A percentile compares a stretch with the other conserved stretches of the same genome.
Evolutionary conservation across 352 stramenopile species (phyloP).

Genomic region (Pythium utonaiense): DNA sequence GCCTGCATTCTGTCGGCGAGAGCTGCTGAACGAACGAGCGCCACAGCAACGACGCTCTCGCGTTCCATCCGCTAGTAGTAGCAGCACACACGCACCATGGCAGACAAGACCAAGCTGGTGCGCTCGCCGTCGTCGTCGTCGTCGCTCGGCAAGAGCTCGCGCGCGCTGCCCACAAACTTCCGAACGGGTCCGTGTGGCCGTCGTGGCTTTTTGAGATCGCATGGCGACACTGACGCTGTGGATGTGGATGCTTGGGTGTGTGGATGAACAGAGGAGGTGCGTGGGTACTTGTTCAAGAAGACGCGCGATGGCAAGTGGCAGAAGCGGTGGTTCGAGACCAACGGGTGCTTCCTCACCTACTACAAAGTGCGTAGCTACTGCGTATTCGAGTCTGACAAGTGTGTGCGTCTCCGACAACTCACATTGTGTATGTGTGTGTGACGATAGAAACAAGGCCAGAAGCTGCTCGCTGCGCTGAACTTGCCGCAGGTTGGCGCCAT

Average conservation of each 20-base stretch:
- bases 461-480: slow-evolving; percentile 92
- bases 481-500: slow-evolving; percentile 90
- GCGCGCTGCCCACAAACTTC: slow-evolving; percentile 62
- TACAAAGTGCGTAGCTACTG: slow-evolving; percentile 91
- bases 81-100: slow-evolving; percentile 3
- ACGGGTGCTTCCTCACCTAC: slow-evolving; percentile 98
- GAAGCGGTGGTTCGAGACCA: slow-evolving; percentile 98
- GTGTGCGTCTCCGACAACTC: too few relatives aligned
- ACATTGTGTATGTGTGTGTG: too few relatives aligned
- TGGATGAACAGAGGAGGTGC: slow-evolving; percentile 11
- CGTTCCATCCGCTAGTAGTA: not conserved
- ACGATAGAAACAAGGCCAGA: slow-evolving; percentile 88
- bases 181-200: slow-evolving; percentile 35
- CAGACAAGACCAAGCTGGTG: slow-evolving; percentile 39
- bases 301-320: slow-evolving; percentile 95
- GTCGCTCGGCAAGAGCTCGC: slow-evolving; percentile 38
- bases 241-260: not conserved
- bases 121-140: slow-evolving; percentile 35
- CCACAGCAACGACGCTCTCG: not conserved
- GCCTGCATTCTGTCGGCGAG: not conserved
- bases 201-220: not conserved
- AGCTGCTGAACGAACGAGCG: not conserved
- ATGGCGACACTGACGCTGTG: slow-evolving; percentile 1
- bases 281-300: slow-evolving; percentile 93
- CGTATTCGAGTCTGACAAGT: too few relatives aligned